phyloP scores from a whole-genome alignment of 1,284 basidiomycete species.

The Singerocomus rubriflavus region DNA sequence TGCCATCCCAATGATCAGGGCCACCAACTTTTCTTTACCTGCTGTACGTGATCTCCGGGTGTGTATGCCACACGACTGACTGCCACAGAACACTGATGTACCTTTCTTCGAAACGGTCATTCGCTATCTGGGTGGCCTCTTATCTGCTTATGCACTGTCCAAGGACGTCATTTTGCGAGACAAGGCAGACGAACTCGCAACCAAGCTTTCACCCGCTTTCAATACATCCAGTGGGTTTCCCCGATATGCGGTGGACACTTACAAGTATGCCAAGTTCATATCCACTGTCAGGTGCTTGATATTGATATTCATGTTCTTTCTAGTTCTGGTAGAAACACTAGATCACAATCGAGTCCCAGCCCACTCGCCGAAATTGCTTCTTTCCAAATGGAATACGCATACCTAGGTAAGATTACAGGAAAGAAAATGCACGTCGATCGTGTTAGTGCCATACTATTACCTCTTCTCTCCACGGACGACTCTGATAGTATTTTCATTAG shows the following conservation, averaged over 20 bases:
- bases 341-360: slow-evolving; percentile 31
- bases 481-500: slow-evolving; percentile 29
- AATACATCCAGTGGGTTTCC: slow-evolving; percentile 48
- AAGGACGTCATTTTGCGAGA: slow-evolving; percentile 41
- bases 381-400: slow-evolving; percentile 57
- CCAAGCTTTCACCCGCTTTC: slow-evolving; percentile 51
- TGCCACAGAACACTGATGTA: slow-evolving; percentile 35
- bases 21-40: slow-evolving; percentile 58
- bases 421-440: slow-evolving; percentile 44
- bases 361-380: slow-evolving; percentile 55
- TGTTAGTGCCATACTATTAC: slow-evolving; percentile 32
- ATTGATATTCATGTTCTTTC: background rate
- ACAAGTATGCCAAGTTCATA: slow-evolving; percentile 36
- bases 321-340: background rate
- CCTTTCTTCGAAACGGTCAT: slow-evolving; percentile 87
- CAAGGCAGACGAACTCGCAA: slow-evolving; percentile 53
- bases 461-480: background rate
- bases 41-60: slow-evolving; percentile 23
- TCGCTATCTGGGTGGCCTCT: slow-evolving; percentile 80
- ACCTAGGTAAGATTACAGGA: slow-evolving; percentile 54
- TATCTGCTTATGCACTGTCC: slow-evolving; percentile 80
- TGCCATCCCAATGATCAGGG: slow-evolving; percentile 68
- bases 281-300: background rate
- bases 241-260: slow-evolving; percentile 45
- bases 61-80: background rate